Conservation (phyloP, 345 rosid species). For the Lumnitzera racemosa region DNA sequence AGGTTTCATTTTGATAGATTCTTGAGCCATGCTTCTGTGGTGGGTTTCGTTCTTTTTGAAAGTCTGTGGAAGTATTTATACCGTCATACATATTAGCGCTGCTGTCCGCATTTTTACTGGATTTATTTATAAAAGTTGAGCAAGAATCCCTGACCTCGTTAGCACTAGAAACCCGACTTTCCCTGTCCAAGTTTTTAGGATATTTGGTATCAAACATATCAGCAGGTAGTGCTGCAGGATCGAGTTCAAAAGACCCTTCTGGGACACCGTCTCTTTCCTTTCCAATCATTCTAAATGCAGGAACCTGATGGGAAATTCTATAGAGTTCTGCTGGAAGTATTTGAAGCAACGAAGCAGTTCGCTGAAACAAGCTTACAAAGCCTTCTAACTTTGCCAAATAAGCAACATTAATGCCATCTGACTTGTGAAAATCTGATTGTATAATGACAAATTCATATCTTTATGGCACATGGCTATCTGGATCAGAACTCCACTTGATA, state of each 20-base stretch:
- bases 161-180: conserved; percentile 10
- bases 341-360: conserved; percentile 23
- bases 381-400: conserved; percentile 66
- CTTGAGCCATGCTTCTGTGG: conserved; percentile 22
- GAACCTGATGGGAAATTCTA: conserved; percentile 72
- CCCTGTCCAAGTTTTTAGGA: conserved; percentile 11
- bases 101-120: too few relatives aligned
- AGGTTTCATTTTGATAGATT: conserved; percentile 9
- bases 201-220: conserved; percentile 12
- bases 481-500: conserved; percentile 40
- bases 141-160: conserved; percentile 13
- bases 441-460: conserved; percentile 65
- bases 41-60: conserved; percentile 9
- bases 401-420: conserved; percentile 55
- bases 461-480: conserved; percentile 38
- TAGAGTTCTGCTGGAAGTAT: conserved; percentile 38
- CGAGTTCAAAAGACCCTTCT: conserved; percentile 70
- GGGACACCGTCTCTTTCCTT: conserved; percentile 68
- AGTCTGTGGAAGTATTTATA: too few relatives aligned
- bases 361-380: conserved; percentile 61
- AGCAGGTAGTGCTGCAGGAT: conserved; percentile 62
- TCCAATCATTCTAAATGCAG: conserved; percentile 65
- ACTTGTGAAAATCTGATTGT: conserved; percentile 39
- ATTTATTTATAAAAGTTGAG: too few relatives aligned
- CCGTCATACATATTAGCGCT: too few relatives aligned